Base-by-base conservation (phyloP, 768 basidiomycete genomes). In the Trametopsis cervina region DNA sequence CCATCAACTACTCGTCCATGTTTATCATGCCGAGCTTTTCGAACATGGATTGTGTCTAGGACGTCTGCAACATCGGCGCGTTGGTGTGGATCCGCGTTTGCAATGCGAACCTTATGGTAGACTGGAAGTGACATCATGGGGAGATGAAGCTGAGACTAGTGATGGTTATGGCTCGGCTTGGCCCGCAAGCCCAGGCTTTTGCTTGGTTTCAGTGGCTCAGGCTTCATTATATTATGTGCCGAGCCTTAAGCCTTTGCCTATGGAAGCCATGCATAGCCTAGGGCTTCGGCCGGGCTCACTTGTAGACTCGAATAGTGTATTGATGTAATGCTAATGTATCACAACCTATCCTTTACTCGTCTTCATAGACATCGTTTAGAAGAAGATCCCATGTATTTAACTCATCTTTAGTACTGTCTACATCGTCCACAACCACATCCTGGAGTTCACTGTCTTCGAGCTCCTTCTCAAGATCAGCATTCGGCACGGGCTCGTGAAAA, bases 111-210 rank as follows among this genome's bases (percentile, higher is more conserved):
- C n/a, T n/a, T n/a, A n/a, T n/a, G n/a, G n/a, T n/a, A n/a, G n/a
- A n/a, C n/a, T n/a, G n/a, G n/a, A n/a, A n/a, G n/a, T n/a, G n/a
- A n/a, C n/a, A n/a, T n/a, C n/a, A n/a, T n/a, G n/a, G n/a, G n/a
- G n/a, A n/a, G n/a, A n/a, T n/a, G n/a, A n/a, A n/a, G n/a, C n/a
- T n/a, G n/a, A n/a, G n/a, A 35, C 17, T 52, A 52, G 51, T 52
- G 51, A 41, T 47, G n/a, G 46, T 38, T 25, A 24, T 23, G 60
- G 58, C 57, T 42, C 44, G 57, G 60, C 59, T 57, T 55, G 56
- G 60, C 59, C 50, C 52, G 46, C 60, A 55, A 53, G 60, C 56
- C 54, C 50, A 41, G 54, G 60, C 56, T 47, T 44, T 33, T 7
- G 7, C 29, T 15, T 33, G 29, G 29, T 15, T 33, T 33, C 15